phyloP scores from a whole-genome alignment of 352 stramenopile species.

The Phytophthora citricola region DNA sequence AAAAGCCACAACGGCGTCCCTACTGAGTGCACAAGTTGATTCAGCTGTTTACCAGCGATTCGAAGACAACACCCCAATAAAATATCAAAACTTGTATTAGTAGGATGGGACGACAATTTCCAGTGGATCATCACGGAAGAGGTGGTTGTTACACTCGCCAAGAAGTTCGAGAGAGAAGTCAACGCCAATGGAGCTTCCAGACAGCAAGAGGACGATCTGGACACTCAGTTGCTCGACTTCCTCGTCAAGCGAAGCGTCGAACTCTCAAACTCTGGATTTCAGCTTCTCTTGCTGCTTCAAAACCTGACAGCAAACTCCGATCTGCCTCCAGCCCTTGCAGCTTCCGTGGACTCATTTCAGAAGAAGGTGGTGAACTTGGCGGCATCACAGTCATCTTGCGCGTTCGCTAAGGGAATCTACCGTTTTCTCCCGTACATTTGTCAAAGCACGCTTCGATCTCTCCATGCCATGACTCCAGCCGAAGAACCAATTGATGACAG shows the following conservation, averaged over 20 bases:
- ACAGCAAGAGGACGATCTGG: constrained; percentile 7
- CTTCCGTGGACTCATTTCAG: constrained; percentile 48
- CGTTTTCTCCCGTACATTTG: constrained; percentile 69
- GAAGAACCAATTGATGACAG: constrained; percentile 18
- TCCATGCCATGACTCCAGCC: constrained; percentile 21
- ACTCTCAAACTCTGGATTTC: constrained; percentile 50
- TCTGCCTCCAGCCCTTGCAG: constrained; percentile 10
- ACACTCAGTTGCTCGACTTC: constrained; percentile 34
- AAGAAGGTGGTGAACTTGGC: constrained; percentile 48
- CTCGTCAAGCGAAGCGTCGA: constrained; percentile 44
- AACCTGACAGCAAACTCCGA: constrained; percentile 27
- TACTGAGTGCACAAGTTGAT: no score
- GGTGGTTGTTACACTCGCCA: constrained; percentile 38
- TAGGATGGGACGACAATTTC: constrained; percentile 69
- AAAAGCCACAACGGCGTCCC: no score
- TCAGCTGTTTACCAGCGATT: no score
- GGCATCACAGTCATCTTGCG: constrained; percentile 24
- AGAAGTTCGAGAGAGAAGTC: constrained; percentile 25
- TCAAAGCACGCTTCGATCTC: constrained; percentile 50
- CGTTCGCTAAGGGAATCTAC: constrained; percentile 50
- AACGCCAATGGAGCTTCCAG: constrained; percentile 18
- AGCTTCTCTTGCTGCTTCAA: constrained; percentile 56
- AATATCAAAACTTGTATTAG: no score
- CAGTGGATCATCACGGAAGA: constrained; percentile 72
- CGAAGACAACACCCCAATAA: no score